Conservation (phyloP, 2,329 filamentous ascomycete genomes). For the Teratosphaeria viscida region DNA sequence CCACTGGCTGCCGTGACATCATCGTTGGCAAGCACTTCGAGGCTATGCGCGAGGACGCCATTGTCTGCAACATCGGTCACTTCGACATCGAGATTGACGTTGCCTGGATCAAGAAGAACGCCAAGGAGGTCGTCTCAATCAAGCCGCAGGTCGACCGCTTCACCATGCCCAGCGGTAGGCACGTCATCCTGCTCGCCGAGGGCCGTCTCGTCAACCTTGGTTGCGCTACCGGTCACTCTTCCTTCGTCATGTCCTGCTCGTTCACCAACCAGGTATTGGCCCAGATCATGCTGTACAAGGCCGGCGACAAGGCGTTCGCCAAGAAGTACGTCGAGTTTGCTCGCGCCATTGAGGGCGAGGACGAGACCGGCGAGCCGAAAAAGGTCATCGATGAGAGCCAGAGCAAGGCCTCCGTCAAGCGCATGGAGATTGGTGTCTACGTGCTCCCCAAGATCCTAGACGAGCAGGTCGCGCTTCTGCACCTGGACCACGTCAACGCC, state of each 20-base stretch:
- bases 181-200: constrained; percentile 98
- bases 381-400: constrained; percentile 37
- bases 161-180: constrained; percentile 82
- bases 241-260: constrained; percentile 99
- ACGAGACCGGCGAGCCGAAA: constrained; percentile 14
- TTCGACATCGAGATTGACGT: constrained; percentile 99
- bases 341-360: constrained; percentile 29
- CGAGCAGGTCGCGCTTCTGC: constrained; percentile 93
- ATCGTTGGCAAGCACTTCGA: constrained; percentile 86
- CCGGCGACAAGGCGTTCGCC: constrained; percentile 72
- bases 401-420: constrained; percentile 50
- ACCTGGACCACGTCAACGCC: constrained; percentile 86
- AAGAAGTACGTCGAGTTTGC: constrained; percentile 95
- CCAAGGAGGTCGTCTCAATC: constrained; percentile 90
- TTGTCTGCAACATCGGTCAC: constrained; percentile 99
- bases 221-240: constrained; percentile 97
- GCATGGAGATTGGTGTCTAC: constrained; percentile 80
- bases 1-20: constrained; percentile 98
- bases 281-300: constrained; percentile 97
- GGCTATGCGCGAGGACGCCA: constrained; percentile 92
- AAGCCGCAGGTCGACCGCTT: constrained; percentile 99
- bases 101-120: constrained; percentile 97
- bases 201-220: constrained; percentile 98
- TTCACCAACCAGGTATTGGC: constrained; percentile 99
- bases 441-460: constrained; percentile 98